Conservation (phyloP, 2,329 filamentous ascomycete species). For the Tolypocladium pustulatum region DNA sequence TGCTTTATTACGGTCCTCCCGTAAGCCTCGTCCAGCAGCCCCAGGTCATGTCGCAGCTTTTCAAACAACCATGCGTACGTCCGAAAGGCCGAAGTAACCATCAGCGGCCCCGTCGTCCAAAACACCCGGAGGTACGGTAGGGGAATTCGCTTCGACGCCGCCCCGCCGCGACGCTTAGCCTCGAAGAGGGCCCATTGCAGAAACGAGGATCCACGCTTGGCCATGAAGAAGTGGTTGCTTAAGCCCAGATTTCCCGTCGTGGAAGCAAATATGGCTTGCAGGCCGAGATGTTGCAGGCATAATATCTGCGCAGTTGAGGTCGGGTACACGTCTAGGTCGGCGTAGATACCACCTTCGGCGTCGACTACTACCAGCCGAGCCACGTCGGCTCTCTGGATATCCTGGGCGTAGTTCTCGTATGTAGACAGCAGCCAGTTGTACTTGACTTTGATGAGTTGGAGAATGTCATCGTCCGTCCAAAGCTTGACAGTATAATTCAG, state of each 20-base stretch:
- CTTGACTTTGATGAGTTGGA: conserved; percentile 5
- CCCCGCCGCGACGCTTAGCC: conserved; percentile 9
- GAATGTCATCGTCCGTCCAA: conserved; percentile 12
- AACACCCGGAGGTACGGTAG: conserved; percentile 14
- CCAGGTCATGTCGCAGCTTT: conserved; percentile 3
- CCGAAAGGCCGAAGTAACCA: conserved; percentile 10
- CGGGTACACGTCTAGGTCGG: conserved; percentile 13
- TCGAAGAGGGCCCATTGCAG: conserved; percentile 11
- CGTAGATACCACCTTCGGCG: conserved; percentile 12
- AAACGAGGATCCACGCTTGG: conserved; percentile 6
- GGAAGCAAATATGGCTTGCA: conserved; percentile 8
- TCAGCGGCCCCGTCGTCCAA: conserved; percentile 14
- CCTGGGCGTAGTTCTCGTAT: conserved; percentile 10
- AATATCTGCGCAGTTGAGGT: conserved; percentile 2
- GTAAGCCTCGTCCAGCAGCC: conserved; percentile 7
- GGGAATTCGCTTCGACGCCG: conserved; percentile 4
- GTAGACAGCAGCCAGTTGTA: conserved; percentile 12
- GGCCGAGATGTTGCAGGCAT: conserved; percentile 8
- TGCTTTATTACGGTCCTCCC: conserved; percentile 5
- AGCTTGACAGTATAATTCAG: conserved; percentile 12
- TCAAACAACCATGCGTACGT: conserved; percentile 8
- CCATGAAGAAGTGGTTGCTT: conserved; percentile 17
- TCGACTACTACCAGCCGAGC: conserved; percentile 11
- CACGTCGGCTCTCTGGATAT: conserved; percentile 14
- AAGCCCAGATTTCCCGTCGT: conserved; percentile 5